Base-by-base conservation (phyloP, 495 filamentous ascomycete genomes). In the Penicillium chermesinum region DNA sequence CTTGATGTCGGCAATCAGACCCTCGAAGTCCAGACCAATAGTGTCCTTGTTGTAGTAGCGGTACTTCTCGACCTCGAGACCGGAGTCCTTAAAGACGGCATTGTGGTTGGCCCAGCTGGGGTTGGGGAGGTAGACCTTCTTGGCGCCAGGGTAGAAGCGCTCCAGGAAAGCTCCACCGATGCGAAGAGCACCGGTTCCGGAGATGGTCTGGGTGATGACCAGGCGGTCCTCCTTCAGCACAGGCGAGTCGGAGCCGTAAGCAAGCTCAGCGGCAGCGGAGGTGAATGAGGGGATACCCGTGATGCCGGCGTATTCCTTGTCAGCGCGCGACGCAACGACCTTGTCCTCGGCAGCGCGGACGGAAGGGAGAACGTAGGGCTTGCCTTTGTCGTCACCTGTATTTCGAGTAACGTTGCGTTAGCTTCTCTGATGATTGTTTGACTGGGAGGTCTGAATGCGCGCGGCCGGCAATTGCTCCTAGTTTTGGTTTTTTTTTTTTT, bases 11-110 rank as follows among this genome's bases (percentile, higher is more conserved):
- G 75, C 83, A 35, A 97, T 58, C 79, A 98, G 79, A 57, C 93
- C 93, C 54, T 95, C 89, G 62, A 96, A 96, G 76, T 97, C 93
- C 41, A 98, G 83, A 30, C 93, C 91, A 64, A 96, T 96, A 60
- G 91, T 96, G 63, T 95, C 84, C 78, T 96, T 95, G 79, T 96
- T 88, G 78, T 98, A 98, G 82, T 98, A 98, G 57, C 88, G 77
- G 78, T 98, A 98, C 74, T 87, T 88, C 70, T 87, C 84, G 40
- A 96, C 89, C 72, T 88, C 80, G 44, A 98, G 78, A 30, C 88
- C 85, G 15, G 88, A 87, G 72, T 97, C 93, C 68, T 81, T 86
- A 83, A 98, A 96, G 63, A 98, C 87, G 52, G 91, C 90, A 58
- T 80, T 85, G 76, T 98, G 93, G 79, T 98, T 98, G 61, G 93